A percentile compares a stretch with the other conserved stretches of the same genome.
Evolutionary conservation across 768 basidiomycete genomes (phyloP).

Genomic region (Xerocomellus chrysenteron): DNA sequence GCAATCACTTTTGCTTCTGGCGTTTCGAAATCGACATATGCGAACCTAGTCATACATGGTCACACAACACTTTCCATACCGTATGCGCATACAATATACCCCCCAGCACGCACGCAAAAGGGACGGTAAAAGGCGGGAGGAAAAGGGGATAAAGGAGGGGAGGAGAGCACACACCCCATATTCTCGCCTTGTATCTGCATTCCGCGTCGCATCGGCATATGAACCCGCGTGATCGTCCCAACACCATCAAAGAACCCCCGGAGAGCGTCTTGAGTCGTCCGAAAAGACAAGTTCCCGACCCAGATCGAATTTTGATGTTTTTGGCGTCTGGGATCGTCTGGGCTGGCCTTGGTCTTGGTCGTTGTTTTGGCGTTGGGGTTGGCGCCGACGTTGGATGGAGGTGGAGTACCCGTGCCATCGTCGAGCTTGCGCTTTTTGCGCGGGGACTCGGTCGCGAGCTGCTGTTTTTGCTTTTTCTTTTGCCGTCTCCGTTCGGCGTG

Average conservation of each 20-base stretch:
- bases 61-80: conserved; percentile 1
- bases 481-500: conserved; percentile 71
- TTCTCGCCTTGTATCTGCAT: conserved; percentile 61
- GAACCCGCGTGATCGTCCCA: conserved; percentile 74
- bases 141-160: not conserved
- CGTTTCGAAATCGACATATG: conserved; percentile 92
- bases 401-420: conserved; percentile 3
- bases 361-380: not conserved
- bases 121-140: not conserved
- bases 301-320: conserved; percentile 87
- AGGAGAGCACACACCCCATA: conserved; percentile 59
- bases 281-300: conserved; percentile 94
- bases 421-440: conserved; percentile 50
- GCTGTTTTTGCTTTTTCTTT: conserved; percentile 44
- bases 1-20: conserved; percentile 72
- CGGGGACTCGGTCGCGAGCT: conserved; percentile 9
- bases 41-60: conserved; percentile 59
- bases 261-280: conserved; percentile 77
- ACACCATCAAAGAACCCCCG: conserved; percentile 65
- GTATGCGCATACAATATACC: not conserved
- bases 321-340: conserved; percentile 19
- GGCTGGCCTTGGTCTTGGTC: not conserved
- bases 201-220: conserved; percentile 81
- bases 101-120: not conserved
- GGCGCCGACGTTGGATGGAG: not conserved